A percentile compares a stretch with the other conserved stretches of the same genome.
phyloP scores from a whole-genome alignment of 768 basidiomycete genomes.

The Lentinula sp. region DNA sequence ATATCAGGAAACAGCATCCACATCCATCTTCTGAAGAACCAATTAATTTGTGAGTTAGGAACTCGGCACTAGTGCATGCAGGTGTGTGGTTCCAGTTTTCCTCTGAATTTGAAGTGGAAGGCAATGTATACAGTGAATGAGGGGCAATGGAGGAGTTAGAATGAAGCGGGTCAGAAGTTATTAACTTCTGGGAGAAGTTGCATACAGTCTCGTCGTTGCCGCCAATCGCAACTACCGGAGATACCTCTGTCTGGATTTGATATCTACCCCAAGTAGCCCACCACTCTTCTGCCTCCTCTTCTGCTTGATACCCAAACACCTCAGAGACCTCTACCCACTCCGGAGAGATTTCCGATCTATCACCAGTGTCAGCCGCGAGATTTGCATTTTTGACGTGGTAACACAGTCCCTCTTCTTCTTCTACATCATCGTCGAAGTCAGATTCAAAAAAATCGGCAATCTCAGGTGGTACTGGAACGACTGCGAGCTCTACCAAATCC shows the following conservation, averaged over 20 bases:
- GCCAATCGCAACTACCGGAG: not conserved
- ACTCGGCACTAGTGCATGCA: no score
- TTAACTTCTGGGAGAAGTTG: not conserved
- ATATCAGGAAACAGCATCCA: no score
- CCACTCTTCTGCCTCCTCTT: conserved; percentile 26
- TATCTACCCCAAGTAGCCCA: conserved; percentile 4
- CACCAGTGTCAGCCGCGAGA: conserved; percentile 7
- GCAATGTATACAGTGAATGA: no score
- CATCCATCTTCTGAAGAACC: no score
- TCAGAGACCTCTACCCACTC: conserved; percentile 33
- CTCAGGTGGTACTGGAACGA: conserved; percentile 11
- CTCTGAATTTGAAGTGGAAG: no score
- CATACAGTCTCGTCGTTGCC: not conserved
- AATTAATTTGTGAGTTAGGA: no score
- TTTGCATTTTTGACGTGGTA: not conserved
- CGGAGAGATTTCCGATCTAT: conserved; percentile 13
- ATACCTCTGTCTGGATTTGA: not conserved
- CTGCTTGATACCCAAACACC: conserved; percentile 31
- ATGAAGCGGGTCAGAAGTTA: no score
- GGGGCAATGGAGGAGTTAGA: no score
- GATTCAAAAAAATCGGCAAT: not conserved
- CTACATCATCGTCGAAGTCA: not conserved
- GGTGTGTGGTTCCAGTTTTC: no score
- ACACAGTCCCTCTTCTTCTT: not conserved
- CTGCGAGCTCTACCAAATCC: conserved; percentile 23